These are phyloP conservation scores for Diaporthe ampelina DNA, from an alignment of 2,329 filamentous ascomycete species.

Conservation along the genomic window DNA sequence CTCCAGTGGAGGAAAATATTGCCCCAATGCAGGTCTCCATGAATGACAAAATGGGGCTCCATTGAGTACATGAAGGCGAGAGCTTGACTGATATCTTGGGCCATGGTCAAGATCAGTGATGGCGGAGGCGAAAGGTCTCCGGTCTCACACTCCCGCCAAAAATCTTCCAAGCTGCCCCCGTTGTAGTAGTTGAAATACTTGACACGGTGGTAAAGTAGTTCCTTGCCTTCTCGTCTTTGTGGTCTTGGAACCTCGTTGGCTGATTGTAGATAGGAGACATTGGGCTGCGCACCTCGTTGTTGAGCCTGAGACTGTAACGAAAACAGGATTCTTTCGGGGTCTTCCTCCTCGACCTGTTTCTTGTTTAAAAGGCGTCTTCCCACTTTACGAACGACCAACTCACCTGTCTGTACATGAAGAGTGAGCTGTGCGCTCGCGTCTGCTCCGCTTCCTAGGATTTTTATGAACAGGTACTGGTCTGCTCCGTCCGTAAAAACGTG, in stretches of 20 bases:
- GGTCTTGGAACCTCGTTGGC: background rate
- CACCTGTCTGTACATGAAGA: background rate
- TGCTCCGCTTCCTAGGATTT: background rate
- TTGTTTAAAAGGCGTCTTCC: background rate
- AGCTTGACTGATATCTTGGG: background rate
- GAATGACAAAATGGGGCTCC: background rate
- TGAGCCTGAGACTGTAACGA: background rate
- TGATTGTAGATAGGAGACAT: background rate
- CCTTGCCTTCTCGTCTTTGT: background rate
- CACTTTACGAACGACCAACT: background rate
- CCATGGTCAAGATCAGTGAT: background rate
- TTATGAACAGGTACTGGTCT: background rate
- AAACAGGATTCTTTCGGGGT: background rate
- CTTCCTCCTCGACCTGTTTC: background rate
- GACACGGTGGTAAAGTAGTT: background rate
- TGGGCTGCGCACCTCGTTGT: background rate
- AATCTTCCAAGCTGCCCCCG: background rate
- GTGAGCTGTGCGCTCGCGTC: background rate
- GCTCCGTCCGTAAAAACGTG: background rate
- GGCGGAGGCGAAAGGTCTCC: background rate
- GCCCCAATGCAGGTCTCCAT: background rate
- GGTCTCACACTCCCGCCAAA: background rate
- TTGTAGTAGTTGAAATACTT: slow-evolving; percentile 9
- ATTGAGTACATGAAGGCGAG: background rate
- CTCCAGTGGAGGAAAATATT: background rate